Evolutionary conservation across 2,329 filamentous ascomycete species (phyloP), one percentile per base, ranked within the genome.

Genomic region (Aspergillus arachidicola): DNA sequence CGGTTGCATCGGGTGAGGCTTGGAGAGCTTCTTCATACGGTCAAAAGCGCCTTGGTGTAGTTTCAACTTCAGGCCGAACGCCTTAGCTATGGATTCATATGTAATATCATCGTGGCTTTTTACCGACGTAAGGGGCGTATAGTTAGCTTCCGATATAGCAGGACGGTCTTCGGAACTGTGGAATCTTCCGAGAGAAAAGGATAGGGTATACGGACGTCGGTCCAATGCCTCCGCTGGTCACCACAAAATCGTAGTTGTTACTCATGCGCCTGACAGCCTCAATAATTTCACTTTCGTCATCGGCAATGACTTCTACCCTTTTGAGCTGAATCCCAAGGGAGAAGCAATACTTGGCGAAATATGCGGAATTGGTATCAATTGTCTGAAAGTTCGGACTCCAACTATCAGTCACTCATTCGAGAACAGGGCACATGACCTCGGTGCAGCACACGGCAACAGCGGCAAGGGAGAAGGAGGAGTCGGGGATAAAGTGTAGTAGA

Each of bases 101-200:
- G 95, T 98, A 70, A 98, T 98, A 76, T 99, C 95, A 78, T 99
- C 95, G 82, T 98, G 94, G 61, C 92, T 96, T 51, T 51, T 51
- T 32, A 70, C 66, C 57, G n/a, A 23, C n/a, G n/a, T 10, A 36
- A 43, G 7, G 46, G 26, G 50, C 21, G 30, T 51, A 48, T 48
- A 54, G 61, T 66, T 54, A 67, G 64, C 60, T 46, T 45, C 43
- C 21, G 28, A 34, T 21, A 32, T 51, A 51, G 21, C 7, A 34
- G 4, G 16, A 51, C 28, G 16, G 48, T 34, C 19, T 11, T 30
- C 10, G 16, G 28, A 34, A 56, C 41, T 36, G 30, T 30, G 38
- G 11, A 12, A 12, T 21, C 26, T 51, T 34, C 19, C 28, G 32
- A 43, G 30, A n/a, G 14, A 23, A 28, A 32, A 53, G 50, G 58